Percentiles rank a stretch among this genome's conserved stretches.
phyloP scores from a whole-genome alignment of 2,329 filamentous ascomycete species.

The Botryotinia convoluta region DNA sequence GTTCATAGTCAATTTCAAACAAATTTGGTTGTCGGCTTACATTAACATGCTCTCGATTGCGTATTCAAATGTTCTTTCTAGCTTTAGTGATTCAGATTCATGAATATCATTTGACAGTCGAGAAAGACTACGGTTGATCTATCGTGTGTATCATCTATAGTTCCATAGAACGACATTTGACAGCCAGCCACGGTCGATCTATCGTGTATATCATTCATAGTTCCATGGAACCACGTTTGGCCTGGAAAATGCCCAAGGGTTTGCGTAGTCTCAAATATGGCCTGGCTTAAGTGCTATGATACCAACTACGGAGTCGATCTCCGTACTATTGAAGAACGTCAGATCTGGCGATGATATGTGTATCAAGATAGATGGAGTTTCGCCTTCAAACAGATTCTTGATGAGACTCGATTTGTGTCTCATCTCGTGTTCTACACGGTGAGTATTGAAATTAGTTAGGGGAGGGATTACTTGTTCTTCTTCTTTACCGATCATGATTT shows the following conservation, averaged over 20 bases:
- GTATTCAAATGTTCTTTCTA: background rate
- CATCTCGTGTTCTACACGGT: background rate
- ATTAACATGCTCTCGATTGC: background rate
- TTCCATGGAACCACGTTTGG: background rate
- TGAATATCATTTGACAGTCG: conserved; percentile 3
- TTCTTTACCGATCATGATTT: background rate
- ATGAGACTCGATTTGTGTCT: conserved; percentile 3
- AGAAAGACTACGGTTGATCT: background rate
- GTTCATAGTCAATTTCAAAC: background rate
- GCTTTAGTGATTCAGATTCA: background rate
- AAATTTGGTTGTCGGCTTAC: background rate
- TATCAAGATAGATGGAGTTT: background rate
- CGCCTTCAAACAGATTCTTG: background rate
- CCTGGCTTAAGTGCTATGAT: background rate
- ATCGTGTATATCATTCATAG: background rate
- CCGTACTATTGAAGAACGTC: conserved; percentile 10
- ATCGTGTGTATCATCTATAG: background rate
- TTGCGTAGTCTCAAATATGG: background rate
- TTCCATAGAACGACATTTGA: conserved; percentile 2
- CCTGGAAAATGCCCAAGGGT: background rate
- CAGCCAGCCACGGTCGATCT: background rate
- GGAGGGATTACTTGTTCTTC: background rate
- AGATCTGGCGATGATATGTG: conserved; percentile 6
- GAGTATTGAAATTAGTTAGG: background rate
- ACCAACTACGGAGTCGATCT: background rate